Evolutionary conservation across 495 filamentous ascomycete species (phyloP).

Genomic region (Neurospora sp.): DNA sequence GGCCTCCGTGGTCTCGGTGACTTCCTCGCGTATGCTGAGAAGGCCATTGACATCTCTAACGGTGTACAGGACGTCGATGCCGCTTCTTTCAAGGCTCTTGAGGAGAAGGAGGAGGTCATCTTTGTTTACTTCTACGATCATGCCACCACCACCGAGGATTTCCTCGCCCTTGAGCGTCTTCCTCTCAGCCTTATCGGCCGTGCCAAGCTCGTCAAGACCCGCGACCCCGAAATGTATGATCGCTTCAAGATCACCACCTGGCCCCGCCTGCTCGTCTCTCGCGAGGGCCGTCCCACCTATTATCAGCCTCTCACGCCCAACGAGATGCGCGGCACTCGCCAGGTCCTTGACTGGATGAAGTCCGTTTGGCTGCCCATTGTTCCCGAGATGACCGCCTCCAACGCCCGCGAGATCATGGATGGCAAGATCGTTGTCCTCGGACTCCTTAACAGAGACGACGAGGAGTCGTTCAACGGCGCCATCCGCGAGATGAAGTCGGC

Average conservation of each 20-base stretch:
- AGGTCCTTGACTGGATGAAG: slow-evolving; percentile 86
- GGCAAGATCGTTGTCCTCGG: slow-evolving; percentile 87
- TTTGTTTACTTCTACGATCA: slow-evolving; percentile 97
- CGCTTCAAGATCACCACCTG: slow-evolving; percentile 92
- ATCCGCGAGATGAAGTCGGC: slow-evolving; percentile 92
- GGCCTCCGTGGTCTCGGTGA: slow-evolving; percentile 90
- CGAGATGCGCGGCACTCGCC: slow-evolving; percentile 78
- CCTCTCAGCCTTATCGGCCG: slow-evolving; percentile 81
- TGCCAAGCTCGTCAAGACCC: slow-evolving; percentile 83
- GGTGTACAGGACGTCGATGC: slow-evolving; percentile 73
- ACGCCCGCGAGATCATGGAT: slow-evolving; percentile 90
- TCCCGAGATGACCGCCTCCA: slow-evolving; percentile 83
- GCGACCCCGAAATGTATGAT: slow-evolving; percentile 58
- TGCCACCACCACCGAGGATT: slow-evolving; percentile 86
- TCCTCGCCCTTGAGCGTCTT: slow-evolving; percentile 74
- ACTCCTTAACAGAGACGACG: slow-evolving; percentile 68
- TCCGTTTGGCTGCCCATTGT: slow-evolving; percentile 96
- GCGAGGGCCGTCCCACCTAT: slow-evolving; percentile 80
- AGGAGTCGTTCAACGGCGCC: slow-evolving; percentile 66
- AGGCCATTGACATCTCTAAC: slow-evolving; percentile 66
- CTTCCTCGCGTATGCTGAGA: slow-evolving; percentile 74
- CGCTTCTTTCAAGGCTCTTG: slow-evolving; percentile 67
- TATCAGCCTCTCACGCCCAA: slow-evolving; percentile 74
- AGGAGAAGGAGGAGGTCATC: slow-evolving; percentile 88
- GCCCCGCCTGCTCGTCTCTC: slow-evolving; percentile 80